Percentiles rank a stretch among this genome's conserved stretches.
Conservation (phyloP, 2,329 filamentous ascomycete genomes). For the Neonectria neomacrospora region DNA sequence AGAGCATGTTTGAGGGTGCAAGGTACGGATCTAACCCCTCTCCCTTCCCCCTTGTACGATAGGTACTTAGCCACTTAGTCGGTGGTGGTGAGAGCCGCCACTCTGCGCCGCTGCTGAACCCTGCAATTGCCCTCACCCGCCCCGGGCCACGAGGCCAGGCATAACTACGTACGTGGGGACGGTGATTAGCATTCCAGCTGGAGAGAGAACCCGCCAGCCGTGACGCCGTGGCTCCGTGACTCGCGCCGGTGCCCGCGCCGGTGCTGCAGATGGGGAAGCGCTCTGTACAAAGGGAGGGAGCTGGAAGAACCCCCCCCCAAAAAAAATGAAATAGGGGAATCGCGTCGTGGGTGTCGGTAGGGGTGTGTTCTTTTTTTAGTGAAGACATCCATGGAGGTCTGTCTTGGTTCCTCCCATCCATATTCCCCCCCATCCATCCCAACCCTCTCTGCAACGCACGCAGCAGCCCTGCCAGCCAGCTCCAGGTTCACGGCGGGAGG, state of each 20-base stretch:
- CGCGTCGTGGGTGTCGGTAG: constrained; percentile 12
- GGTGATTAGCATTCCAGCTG: constrained; percentile 20
- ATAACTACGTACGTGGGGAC: constrained; percentile 15
- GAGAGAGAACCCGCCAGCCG: not conserved
- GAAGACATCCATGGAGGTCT: constrained; percentile 18
- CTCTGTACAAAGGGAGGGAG: not conserved
- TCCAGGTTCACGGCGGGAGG: constrained; percentile 1
- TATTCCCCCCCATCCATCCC: constrained; percentile 16
- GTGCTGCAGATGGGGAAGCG: constrained; percentile 3
- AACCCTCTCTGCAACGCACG: constrained; percentile 24
- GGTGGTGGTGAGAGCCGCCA: constrained; percentile 14
- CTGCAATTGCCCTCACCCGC: constrained; percentile 13
- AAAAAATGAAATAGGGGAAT: constrained; percentile 7
- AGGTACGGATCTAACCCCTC: not conserved
- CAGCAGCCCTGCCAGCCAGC: constrained; percentile 24
- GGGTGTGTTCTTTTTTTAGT: constrained; percentile 29
- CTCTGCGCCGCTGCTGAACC: constrained; percentile 18
- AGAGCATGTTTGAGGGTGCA: constrained; percentile 1
- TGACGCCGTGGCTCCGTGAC: constrained; percentile 1
- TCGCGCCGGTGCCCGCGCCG: not conserved
- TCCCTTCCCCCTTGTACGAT: not conserved
- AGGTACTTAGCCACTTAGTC: too few relatives aligned
- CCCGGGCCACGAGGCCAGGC: constrained; percentile 14
- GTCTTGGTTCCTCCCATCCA: constrained; percentile 15
- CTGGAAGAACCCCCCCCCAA: not conserved